phyloP scores from a whole-genome alignment of 495 filamentous ascomycete genomes.

The Pseudomonodictys pantanalensis region DNA sequence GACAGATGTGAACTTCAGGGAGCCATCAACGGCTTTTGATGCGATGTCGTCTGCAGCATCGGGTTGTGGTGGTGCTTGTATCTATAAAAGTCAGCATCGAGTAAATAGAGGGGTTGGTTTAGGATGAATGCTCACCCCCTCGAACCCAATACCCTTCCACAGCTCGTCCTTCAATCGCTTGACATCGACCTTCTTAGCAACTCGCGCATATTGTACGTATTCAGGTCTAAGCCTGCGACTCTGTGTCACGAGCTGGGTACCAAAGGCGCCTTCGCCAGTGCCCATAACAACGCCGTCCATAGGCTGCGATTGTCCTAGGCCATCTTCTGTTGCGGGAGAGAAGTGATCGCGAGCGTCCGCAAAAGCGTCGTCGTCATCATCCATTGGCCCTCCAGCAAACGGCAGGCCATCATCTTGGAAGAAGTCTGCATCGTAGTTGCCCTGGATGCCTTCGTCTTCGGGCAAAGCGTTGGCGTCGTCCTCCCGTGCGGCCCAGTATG shows the following conservation, averaged over 20 bases:
- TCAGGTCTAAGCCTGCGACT: conserved; percentile 78
- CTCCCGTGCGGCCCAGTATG: conserved; percentile 88
- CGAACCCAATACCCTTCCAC: conserved; percentile 82
- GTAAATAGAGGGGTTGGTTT: neutral
- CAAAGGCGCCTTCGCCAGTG: conserved; percentile 58
- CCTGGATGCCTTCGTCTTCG: conserved; percentile 55
- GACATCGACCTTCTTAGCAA: conserved; percentile 99
- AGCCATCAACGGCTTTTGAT: conserved; percentile 42
- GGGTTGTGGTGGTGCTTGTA: neutral
- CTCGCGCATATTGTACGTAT: conserved; percentile 92
- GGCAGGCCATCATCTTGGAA: conserved; percentile 92
- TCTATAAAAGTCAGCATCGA: conserved; percentile 4
- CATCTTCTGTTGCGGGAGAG: conserved; percentile 64
- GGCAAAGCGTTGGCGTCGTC: conserved; percentile 47
- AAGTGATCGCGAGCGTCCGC: conserved; percentile 90
- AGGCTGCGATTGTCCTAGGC: conserved; percentile 42
- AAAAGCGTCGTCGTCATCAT: conserved; percentile 82
- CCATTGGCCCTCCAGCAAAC: conserved; percentile 66
- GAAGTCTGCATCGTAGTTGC: conserved; percentile 94
- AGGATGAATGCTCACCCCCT: conserved; percentile 38
- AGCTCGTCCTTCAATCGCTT: conserved; percentile 91
- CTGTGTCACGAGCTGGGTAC: conserved; percentile 90
- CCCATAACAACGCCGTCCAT: conserved; percentile 43
- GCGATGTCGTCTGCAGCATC: conserved; percentile 2
- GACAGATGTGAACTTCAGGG: conserved; percentile 79